Evolutionary conservation across 768 basidiomycete genomes (phyloP), one percentile per base, ranked within the genome.

Genomic region (Lentinula raphanica): DNA sequence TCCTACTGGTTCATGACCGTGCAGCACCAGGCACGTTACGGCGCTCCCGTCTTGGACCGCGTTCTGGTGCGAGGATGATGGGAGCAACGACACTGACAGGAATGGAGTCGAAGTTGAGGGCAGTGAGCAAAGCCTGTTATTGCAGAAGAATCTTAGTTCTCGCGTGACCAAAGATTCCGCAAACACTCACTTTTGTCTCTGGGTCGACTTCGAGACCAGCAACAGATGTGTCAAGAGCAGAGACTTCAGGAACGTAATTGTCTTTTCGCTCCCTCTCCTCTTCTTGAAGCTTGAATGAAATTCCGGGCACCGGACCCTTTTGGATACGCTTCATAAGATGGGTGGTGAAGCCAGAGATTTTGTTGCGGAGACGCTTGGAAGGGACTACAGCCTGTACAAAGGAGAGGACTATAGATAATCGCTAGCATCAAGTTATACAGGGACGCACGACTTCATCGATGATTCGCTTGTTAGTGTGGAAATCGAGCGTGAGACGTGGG

Each of bases 321-420:
- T 97, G 94, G 69, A 99, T 99, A 70, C 97, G 94, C 85, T 94
- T 98, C 97, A 99, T 99, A 74, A 99, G 81, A 73, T 99, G 97
- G 68, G 97, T 99, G 60, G 97, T 99, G 86, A 98, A 99, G 48
- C 97, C 97, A 11, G 96, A 88, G 70, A 99, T 90, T 85, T 99
- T 99, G 91, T 99, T 99, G 72, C 97, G 87, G 68, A 99, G 87
- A 66, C 96, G 93, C 80, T 99, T 98, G 58, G 97, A 98, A 59
- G 96, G 96, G 65, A 99, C 95, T 63, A 90, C 79, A 59, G 93
- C 92, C 92, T 93, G 60, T 28, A 35, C 32, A 1, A 17, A 28
- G 49, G 42, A 21, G 27, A 32, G 23, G 57, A 49, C 38, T 28
- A 8, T 32, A 58, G 42, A 60, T 60, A 27, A 12, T 54, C 42